Base-by-base conservation (phyloP, 306 rosid genomes). In the Cucumis melo region DNA sequence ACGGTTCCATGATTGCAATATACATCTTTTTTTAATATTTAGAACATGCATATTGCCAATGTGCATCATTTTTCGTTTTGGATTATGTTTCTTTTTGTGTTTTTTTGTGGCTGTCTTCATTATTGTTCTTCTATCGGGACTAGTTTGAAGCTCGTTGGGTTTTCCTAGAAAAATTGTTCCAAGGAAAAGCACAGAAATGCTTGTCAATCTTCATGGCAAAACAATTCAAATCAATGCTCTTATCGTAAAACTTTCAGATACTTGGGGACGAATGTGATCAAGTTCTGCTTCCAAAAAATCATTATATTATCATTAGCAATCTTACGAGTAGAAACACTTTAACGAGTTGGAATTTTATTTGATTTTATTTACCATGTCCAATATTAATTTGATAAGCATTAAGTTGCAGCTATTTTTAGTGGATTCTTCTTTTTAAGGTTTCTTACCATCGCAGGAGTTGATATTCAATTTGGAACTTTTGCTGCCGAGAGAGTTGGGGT, bases 401-500 rank as follows among this genome's bases (percentile, higher is more conserved):
- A 65, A 38, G 15, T 36, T 36, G 51, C 34, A 41, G 53, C 70
- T 36, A 6, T 46, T 24, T 70, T 44, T 71, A 44, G 39, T 71
- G 59, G 20, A 46, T 48, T 23, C 21, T 42, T 44, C 36, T 48
- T 71, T 48, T 46, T 48, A 71, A 23, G 75, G 51, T 44, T 23
- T 71, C 58, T 71, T 71, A 71, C 75, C 58, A 71, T 71, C 58
- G 75, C 75, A 71, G 75, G 75, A 24, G n/a, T 41, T 68, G 74
- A 68, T 41, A 14, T 1, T 20, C 39, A 24, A 48, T 11, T 13
- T 71, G 75, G 75, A 46, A 23, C 59, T 24, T 13, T 15, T 23
- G 34, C 39, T 13, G 75, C 75, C 44, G 19, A 46, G 58, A 48
- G 41, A 14, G 41, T 6, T 19, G 75, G 19, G 41, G 57, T 44